A percentile compares a stretch with the other conserved stretches of the same genome.
phyloP scores from a whole-genome alignment of 73 alveolate species.

The Loxodes magnus region DNA sequence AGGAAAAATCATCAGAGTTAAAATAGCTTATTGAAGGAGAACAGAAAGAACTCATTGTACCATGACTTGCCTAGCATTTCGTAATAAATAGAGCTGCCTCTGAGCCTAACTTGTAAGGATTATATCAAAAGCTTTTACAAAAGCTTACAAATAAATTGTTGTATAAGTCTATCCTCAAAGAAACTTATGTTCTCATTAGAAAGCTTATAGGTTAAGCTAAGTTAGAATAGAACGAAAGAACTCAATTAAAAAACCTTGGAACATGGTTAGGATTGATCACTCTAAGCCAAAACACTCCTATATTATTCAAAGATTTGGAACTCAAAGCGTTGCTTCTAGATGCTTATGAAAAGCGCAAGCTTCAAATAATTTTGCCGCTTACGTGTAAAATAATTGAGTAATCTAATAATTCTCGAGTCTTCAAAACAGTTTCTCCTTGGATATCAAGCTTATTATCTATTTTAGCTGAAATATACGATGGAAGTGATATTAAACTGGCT shows the following conservation, averaged over 20 bases:
- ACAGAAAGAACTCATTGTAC: constrained; percentile 16
- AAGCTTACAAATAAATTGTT: constrained; percentile 21
- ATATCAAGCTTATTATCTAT: constrained; percentile 15
- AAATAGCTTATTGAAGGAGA: constrained; percentile 21
- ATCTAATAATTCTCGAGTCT: constrained; percentile 49
- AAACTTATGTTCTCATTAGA: constrained; percentile 32
- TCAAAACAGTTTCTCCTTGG: constrained; percentile 80
- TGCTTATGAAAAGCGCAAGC: constrained; percentile 43
- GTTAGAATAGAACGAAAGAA: constrained; percentile 45
- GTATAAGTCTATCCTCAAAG: constrained; percentile 30
- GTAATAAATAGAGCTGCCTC: constrained; percentile 29
- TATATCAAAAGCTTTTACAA: constrained; percentile 27
- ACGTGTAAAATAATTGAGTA: constrained; percentile 67
- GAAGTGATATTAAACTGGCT: too few relatives aligned
- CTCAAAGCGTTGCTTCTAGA: constrained; percentile 63
- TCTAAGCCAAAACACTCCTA: constrained; percentile 70
- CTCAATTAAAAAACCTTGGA: constrained; percentile 54
- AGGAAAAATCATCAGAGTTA: constrained; percentile 51
- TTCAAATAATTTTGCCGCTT: constrained; percentile 44
- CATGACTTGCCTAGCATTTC: constrained; percentile 36
- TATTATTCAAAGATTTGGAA: constrained; percentile 71
- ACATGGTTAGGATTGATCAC: constrained; percentile 76
- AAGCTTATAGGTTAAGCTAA: constrained; percentile 23
- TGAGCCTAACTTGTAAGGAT: constrained; percentile 39
- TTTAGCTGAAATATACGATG: too few relatives aligned